A percentile compares a stretch with the other conserved stretches of the same genome.
Conservation (phyloP, 345 rosid genomes). For the Linum lewisii region DNA sequence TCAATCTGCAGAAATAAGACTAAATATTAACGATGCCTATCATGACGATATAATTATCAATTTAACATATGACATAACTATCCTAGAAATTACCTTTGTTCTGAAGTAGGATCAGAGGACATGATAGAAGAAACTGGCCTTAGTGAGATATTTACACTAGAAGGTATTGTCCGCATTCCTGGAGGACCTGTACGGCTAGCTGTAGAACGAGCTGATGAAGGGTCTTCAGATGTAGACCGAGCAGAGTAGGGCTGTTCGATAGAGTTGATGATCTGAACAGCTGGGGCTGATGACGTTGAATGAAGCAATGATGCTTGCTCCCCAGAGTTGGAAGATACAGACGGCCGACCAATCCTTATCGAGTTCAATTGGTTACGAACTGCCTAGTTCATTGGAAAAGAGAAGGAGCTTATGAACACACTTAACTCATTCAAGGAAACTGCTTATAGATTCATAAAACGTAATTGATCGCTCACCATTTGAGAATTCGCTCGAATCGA, state of each 20-base stretch:
- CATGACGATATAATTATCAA: too few relatives aligned
- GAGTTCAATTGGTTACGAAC: slow-evolving; percentile 43
- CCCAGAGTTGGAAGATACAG: slow-evolving; percentile 18
- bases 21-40: background rate
- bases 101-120: slow-evolving; percentile 30
- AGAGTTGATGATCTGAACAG: slow-evolving; percentile 31
- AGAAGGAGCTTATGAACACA: background rate
- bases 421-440: too few relatives aligned
- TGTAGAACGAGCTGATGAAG: slow-evolving; percentile 43
- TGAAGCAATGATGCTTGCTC: slow-evolving; percentile 29
- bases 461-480: slow-evolving; percentile 22
- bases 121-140: slow-evolving; percentile 43
- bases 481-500: slow-evolving; percentile 25
- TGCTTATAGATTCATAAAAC: too few relatives aligned
- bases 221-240: slow-evolving; percentile 37
- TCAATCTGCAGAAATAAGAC: slow-evolving; percentile 37
- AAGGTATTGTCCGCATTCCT: slow-evolving; percentile 35
- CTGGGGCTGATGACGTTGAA: slow-evolving; percentile 21
- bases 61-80: too few relatives aligned
- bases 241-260: slow-evolving; percentile 36
- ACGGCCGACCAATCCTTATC: slow-evolving; percentile 28
- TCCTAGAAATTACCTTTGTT: slow-evolving; percentile 40
- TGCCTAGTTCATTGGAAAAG: slow-evolving; percentile 34
- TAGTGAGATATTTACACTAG: slow-evolving; percentile 40
- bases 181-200: slow-evolving; percentile 35